Evolutionary conservation across 148 eudicot species (phyloP).

Genomic region (Vaccinium darrowii): DNA sequence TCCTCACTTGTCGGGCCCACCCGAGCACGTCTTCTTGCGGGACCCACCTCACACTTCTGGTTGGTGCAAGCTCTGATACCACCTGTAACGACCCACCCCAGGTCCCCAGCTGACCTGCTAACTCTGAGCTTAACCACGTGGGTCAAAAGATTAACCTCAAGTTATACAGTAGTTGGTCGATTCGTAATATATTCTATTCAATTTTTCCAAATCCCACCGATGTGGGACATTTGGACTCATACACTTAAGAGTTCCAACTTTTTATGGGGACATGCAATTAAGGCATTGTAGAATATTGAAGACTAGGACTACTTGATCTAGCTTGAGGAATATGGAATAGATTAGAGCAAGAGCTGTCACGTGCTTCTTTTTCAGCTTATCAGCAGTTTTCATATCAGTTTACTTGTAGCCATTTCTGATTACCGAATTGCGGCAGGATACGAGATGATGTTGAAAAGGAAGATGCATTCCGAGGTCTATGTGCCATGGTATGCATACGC

Average conservation of each 20-base stretch:
- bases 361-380: neutral
- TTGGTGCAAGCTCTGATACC: no score
- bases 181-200: no score
- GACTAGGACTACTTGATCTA: neutral
- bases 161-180: no score
- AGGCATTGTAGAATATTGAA: neutral
- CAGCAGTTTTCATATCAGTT: neutral
- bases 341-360: neutral
- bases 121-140: no score
- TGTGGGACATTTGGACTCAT: no score
- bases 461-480: conserved; percentile 98
- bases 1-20: no score
- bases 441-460: conserved; percentile 97
- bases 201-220: no score
- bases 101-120: no score
- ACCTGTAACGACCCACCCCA: no score
- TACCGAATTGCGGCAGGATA: conserved; percentile 56
- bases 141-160: no score
- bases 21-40: no score
- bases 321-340: neutral
- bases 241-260: neutral
- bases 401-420: conserved; percentile 15
- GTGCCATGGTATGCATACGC: conserved; percentile 67
- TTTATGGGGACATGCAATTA: neutral
- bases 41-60: no score